phyloP scores from a whole-genome alignment of 441 rosid genomes.

The Heliophila coronopifolia region DNA sequence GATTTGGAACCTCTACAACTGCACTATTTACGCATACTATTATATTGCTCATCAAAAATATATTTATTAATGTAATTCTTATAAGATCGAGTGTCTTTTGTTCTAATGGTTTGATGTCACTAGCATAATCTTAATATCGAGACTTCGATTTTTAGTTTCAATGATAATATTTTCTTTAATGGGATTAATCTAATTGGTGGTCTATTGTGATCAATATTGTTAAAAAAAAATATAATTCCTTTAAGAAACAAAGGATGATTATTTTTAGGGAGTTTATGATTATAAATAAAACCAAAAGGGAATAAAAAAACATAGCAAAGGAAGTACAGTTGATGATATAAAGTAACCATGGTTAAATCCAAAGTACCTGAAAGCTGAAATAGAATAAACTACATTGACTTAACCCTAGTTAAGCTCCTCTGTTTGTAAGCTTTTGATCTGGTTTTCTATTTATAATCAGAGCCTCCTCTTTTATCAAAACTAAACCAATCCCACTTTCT shows the following conservation, averaged over 20 bases:
- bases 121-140: no score
- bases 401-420: conserved; percentile 43
- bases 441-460: no score
- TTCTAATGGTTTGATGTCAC: no score
- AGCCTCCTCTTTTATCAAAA: not conserved
- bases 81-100: no score
- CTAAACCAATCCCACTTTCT: conserved; percentile 9
- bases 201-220: no score
- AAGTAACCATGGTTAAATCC: conserved; percentile 56
- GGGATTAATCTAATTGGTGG: no score
- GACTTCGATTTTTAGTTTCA: no score
- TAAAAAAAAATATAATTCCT: conserved; percentile 1
- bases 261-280: conserved; percentile 2
- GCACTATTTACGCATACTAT: no score
- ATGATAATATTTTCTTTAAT: no score
- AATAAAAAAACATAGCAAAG: not conserved
- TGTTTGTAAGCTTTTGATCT: conserved; percentile 6
- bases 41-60: no score
- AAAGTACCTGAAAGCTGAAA: conserved; percentile 2
- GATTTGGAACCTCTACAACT: no score
- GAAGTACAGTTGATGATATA: conserved; percentile 40
- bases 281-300: not conserved
- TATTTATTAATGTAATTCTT: no score
- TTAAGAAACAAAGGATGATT: not conserved
- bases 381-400: conserved; percentile 33